Evolutionary conservation across 495 filamentous ascomycete species (phyloP).

Genomic region (Penicillium canescens): DNA sequence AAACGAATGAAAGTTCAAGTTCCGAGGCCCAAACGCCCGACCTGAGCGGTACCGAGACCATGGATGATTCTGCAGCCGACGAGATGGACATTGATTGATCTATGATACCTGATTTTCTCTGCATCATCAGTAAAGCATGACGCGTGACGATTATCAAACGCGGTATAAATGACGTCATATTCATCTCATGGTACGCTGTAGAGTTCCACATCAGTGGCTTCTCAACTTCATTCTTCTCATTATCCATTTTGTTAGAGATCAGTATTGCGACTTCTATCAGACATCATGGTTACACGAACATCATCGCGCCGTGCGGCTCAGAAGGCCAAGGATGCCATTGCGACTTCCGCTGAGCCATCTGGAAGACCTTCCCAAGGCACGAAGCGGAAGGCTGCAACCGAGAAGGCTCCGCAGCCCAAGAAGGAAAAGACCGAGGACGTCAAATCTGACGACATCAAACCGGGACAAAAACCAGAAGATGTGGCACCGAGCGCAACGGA

Average conservation of each 20-base stretch:
- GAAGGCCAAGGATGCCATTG: slow-evolving; percentile 48
- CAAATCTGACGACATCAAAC: background rate
- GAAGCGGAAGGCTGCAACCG: slow-evolving; percentile 36
- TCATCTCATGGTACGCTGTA: slow-evolving; percentile 16
- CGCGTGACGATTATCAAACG: slow-evolving; percentile 9
- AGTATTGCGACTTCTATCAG: background rate
- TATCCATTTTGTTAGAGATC: background rate
- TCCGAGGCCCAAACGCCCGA: slow-evolving; percentile 22
- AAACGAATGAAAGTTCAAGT: slow-evolving; percentile 21
- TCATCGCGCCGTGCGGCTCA: slow-evolving; percentile 44
- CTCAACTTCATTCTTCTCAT: background rate
- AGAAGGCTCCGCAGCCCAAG: slow-evolving; percentile 30
- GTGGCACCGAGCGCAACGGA: slow-evolving; percentile 21
- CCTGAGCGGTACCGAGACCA: slow-evolving; percentile 7
- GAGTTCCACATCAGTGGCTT: background rate
- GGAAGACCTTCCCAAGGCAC: slow-evolving; percentile 21
- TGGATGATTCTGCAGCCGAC: slow-evolving; percentile 17
- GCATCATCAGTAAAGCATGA: background rate
- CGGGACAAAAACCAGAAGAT: slow-evolving; percentile 33
- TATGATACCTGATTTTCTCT: background rate
- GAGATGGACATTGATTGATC: slow-evolving; percentile 36
- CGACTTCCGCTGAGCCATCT: slow-evolving; percentile 25
- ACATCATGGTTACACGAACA: slow-evolving; percentile 37
- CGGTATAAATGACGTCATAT: slow-evolving; percentile 28
- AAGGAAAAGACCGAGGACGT: slow-evolving; percentile 32